These are phyloP conservation scores for Neurospora cerealis DNA, from an alignment of 495 filamentous ascomycete species.

Conservation along the genomic window DNA sequence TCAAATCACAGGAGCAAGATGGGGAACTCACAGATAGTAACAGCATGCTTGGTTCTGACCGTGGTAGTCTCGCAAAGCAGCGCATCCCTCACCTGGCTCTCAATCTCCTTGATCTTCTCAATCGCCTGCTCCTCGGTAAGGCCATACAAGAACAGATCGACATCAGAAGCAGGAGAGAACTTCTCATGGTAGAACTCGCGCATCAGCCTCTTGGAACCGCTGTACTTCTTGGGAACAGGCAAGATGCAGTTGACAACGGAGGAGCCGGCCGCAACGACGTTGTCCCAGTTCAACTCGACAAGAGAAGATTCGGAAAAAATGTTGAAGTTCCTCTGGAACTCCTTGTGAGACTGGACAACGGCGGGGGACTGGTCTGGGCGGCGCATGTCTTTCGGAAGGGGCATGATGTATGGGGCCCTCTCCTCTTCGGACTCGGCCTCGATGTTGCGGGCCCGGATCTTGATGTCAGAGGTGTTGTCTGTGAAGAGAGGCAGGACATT, in stretches of 20 bases:
- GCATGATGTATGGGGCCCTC: slow-evolving; percentile 60
- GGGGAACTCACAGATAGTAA: slow-evolving; percentile 52
- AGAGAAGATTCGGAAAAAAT: slow-evolving; percentile 63
- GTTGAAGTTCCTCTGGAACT: slow-evolving; percentile 67
- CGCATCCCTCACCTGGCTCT: slow-evolving; percentile 54
- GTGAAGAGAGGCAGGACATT: slow-evolving; percentile 65
- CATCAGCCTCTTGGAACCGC: slow-evolving; percentile 50
- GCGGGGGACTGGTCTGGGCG: slow-evolving; percentile 51
- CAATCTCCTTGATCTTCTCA: slow-evolving; percentile 75
- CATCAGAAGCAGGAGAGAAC: slow-evolving; percentile 71
- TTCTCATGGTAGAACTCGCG: slow-evolving; percentile 70
- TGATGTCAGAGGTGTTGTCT: slow-evolving; percentile 43
- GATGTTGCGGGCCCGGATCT: slow-evolving; percentile 53
- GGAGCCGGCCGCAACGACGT: slow-evolving; percentile 67
- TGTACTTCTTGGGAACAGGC: slow-evolving; percentile 57
- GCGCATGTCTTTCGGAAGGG: slow-evolving; percentile 48
- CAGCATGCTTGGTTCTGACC: slow-evolving; percentile 69
- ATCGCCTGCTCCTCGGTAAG: slow-evolving; percentile 62
- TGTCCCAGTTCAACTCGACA: slow-evolving; percentile 61
- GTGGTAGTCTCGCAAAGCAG: slow-evolving; percentile 69
- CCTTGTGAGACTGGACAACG: slow-evolving; percentile 50
- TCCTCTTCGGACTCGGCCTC: slow-evolving; percentile 47
- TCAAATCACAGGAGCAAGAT: not conserved
- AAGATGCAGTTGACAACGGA: slow-evolving; percentile 65
- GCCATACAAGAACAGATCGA: slow-evolving; percentile 76